Evolutionary conservation across 2,329 filamentous ascomycete genomes (phyloP).

Genomic region (Capronia coronata): DNA sequence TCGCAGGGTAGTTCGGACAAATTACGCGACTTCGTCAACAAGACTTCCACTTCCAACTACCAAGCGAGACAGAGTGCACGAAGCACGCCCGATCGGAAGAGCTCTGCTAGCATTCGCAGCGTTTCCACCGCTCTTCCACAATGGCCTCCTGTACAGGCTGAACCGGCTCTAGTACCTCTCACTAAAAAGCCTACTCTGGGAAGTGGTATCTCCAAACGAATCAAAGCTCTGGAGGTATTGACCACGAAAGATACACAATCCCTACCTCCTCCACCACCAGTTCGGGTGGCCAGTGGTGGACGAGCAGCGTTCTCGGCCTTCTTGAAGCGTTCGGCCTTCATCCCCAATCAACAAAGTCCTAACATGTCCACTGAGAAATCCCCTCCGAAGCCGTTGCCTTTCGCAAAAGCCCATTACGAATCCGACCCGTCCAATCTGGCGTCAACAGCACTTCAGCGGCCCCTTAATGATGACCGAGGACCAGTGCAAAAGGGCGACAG

Average conservation of each 20-base stretch:
- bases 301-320: constrained; percentile 30
- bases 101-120: constrained; percentile 23
- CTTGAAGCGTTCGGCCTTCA: constrained; percentile 29
- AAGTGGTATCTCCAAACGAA: constrained; percentile 86
- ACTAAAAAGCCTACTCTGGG: constrained; percentile 75
- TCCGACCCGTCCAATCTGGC: neutral
- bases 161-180: constrained; percentile 44
- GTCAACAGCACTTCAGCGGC: constrained; percentile 6
- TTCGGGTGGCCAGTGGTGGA: constrained; percentile 26
- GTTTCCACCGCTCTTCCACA: constrained; percentile 25
- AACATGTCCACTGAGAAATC: constrained; percentile 30
- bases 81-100: constrained; percentile 17
- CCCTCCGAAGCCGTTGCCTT: constrained; percentile 19
- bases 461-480: constrained; percentile 9
- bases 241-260: constrained; percentile 28
- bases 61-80: constrained; percentile 13
- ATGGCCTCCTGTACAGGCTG: constrained; percentile 26
- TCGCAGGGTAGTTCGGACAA: constrained; percentile 31
- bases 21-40: constrained; percentile 18
- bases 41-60: constrained; percentile 15
- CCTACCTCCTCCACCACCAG: constrained; percentile 32
- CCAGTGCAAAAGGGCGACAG: constrained; percentile 50
- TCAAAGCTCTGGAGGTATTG: constrained; percentile 84
- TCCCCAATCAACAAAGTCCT: constrained; percentile 28
- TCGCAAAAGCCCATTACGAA: constrained; percentile 7